Evolutionary conservation across 441 rosid species (phyloP).

Genomic region (Codiaeum variegatum): DNA sequence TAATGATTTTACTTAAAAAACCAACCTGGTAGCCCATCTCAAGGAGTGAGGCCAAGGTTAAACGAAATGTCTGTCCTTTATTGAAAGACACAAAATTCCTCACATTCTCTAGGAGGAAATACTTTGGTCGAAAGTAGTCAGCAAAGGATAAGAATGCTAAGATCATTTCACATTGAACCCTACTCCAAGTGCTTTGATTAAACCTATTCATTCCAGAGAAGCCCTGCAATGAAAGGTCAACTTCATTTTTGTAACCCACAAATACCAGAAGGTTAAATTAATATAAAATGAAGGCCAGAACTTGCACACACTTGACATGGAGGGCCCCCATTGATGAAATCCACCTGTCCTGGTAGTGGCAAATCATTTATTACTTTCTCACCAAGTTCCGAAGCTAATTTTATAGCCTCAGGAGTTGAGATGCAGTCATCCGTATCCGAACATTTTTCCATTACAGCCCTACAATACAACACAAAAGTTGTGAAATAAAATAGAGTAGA

Average conservation of each 20-base stretch:
- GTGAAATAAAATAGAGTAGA: background rate
- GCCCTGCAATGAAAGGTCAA: slow-evolving; percentile 51
- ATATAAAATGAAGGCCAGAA: background rate
- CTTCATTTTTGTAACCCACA: background rate
- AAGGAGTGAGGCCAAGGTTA: slow-evolving; percentile 86
- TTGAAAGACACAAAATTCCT: slow-evolving; percentile 78
- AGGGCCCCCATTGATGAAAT: slow-evolving; percentile 95
- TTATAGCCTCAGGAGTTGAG: slow-evolving; percentile 68
- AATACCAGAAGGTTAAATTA: slow-evolving; percentile 1
- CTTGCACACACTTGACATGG: slow-evolving; percentile 69
- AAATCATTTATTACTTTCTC: slow-evolving; percentile 53
- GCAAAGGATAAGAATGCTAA: slow-evolving; percentile 83
- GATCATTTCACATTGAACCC: slow-evolving; percentile 87
- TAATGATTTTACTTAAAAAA: background rate
- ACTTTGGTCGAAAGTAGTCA: slow-evolving; percentile 85
- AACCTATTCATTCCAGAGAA: slow-evolving; percentile 94
- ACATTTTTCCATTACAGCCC: slow-evolving; percentile 75
- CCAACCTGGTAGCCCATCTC: slow-evolving; percentile 97
- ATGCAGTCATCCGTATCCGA: slow-evolving; percentile 84
- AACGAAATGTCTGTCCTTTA: slow-evolving; percentile 79
- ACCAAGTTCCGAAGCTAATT: slow-evolving; percentile 52
- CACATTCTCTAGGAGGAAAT: slow-evolving; percentile 90
- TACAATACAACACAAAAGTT: slow-evolving; percentile 27
- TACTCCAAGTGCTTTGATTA: slow-evolving; percentile 77
- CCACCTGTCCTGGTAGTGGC: slow-evolving; percentile 85